Base-by-base conservation (phyloP, 2,329 filamentous ascomycete species). In the Pestalotiopsis sp. region DNA sequence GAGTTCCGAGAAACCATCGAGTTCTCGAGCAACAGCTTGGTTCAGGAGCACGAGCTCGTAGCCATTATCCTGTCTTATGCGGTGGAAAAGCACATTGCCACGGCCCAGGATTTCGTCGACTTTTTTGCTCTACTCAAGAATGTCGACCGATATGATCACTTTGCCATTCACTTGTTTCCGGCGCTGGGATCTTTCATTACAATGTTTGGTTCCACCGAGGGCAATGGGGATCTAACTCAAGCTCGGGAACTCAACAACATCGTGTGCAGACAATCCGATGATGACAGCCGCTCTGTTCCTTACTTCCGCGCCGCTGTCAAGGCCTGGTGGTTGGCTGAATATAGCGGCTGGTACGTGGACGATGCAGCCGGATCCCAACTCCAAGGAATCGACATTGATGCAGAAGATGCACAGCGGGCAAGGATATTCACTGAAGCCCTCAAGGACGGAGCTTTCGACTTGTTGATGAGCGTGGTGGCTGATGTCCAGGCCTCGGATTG, bases 271-370 rank as follows among this genome's bases (percentile, higher is more conserved):
- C 86, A 88, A 20, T 83, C 88, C 60, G 92, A 94, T 64, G 88
- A 90, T 69, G 84, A 91, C 57, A 82, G 86, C 17, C 97, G 94
- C 93, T 85, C 87, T 25, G 79, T 97, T 52, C 85, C 91, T 17
- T 92, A 91, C 73, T 86, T 98, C 13, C 92, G 95, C 74, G 93
- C 95, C 60, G 92, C 93, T 3, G 87, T 95, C 13, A 87, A 89
- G 67, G 89, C 92, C 4, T 94, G 93, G 87, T 99, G 96, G 96
- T 87, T 98, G 61, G 91, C 93, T 39, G 94, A 98, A 76, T 98
- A 98, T 80, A 96, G 93, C 73, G 93, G 94, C 2, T 93, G 94
- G 85, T 97, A 95, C 77, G 86, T 93, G 68, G 94, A 97, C 73
- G 88, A 91, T 74, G 87, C 88, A 23, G 86, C 88, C 41, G 84